Conservation (phyloP, 208 protist species). For the Trypanosomatidae sp. region DNA sequence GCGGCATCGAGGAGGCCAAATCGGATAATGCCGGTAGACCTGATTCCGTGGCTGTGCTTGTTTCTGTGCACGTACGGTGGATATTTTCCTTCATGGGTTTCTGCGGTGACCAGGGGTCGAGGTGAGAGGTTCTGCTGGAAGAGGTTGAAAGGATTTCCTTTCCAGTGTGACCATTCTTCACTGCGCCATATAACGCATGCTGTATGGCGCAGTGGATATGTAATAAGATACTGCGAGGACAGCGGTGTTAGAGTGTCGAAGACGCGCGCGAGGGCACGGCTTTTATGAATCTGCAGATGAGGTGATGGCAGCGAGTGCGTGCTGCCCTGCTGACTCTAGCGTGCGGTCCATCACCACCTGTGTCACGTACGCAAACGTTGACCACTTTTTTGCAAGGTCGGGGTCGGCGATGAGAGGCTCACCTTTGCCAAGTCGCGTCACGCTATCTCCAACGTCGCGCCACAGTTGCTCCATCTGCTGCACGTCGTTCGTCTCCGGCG, state of each 20-base stretch:
- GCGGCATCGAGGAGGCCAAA: slow-evolving; percentile 49
- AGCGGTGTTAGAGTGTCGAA: not conserved
- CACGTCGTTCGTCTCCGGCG: slow-evolving; percentile 24
- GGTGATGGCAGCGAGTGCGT: slow-evolving; percentile 2
- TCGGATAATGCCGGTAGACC: slow-evolving; percentile 23
- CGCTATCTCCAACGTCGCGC: slow-evolving; percentile 53
- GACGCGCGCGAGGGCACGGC: not conserved
- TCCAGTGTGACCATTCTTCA: not conserved
- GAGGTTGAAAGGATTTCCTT: not conserved
- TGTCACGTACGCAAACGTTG: slow-evolving; percentile 44
- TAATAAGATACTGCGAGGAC: not conserved
- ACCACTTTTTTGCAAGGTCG: slow-evolving; percentile 52
- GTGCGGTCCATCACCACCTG: slow-evolving; percentile 60
- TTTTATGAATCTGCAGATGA: not conserved
- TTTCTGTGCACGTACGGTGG: not conserved
- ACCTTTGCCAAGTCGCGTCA: slow-evolving; percentile 40
- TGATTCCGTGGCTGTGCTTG: slow-evolving; percentile 1
- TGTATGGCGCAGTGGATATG: not conserved
- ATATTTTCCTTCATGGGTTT: not conserved
- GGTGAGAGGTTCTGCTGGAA: not conserved
- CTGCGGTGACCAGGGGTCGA: not conserved
- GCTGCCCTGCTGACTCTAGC: slow-evolving; percentile 44
- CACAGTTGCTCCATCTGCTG: slow-evolving; percentile 70
- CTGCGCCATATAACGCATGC: not conserved
- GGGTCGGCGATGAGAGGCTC: slow-evolving; percentile 47